These are phyloP conservation scores for Hanseniaspora lindneri DNA, from an alignment of 805 yeast species.

Conservation along the genomic window DNA sequence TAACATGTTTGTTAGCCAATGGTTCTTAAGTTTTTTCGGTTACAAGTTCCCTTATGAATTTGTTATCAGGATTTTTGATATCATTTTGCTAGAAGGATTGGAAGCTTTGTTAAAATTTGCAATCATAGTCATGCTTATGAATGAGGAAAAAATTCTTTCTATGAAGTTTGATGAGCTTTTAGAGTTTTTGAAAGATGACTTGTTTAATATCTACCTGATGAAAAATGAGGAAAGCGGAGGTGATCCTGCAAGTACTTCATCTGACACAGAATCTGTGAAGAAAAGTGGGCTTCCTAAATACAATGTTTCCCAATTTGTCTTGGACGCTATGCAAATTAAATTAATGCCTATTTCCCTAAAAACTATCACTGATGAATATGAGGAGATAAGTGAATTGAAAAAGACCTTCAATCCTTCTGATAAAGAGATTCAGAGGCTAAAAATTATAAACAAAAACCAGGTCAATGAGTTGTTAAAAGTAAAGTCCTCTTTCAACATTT, in stretches of 20 bases:
- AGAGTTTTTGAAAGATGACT: conserved; percentile 62
- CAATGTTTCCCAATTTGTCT: conserved; percentile 60
- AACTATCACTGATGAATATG: conserved; percentile 62
- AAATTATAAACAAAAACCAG: conserved; percentile 57
- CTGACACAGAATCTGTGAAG: conserved; percentile 12
- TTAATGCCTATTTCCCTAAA: conserved; percentile 61
- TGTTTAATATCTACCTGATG: conserved; percentile 40
- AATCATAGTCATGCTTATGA: conserved; percentile 61
- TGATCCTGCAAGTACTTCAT: neutral
- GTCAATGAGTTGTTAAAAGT: conserved; percentile 60
- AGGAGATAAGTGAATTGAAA: conserved; percentile 58
- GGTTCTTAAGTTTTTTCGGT: conserved; percentile 92
- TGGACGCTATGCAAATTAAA: conserved; percentile 59
- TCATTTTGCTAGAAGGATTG: conserved; percentile 79
- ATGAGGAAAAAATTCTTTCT: conserved; percentile 44
- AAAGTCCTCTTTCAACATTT: conserved; percentile 53
- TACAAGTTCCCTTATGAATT: conserved; percentile 86
- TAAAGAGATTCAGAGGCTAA: conserved; percentile 50
- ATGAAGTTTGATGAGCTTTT: conserved; percentile 67
- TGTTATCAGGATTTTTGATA: conserved; percentile 77
- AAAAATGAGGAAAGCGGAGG: conserved; percentile 2
- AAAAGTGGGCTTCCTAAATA: conserved; percentile 27
- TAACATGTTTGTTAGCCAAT: conserved; percentile 94
- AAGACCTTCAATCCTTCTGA: conserved; percentile 37
- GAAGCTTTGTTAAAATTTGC: conserved; percentile 81